Base-by-base conservation (phyloP, 1,284 basidiomycete genomes). In the Leccinum fallax region DNA sequence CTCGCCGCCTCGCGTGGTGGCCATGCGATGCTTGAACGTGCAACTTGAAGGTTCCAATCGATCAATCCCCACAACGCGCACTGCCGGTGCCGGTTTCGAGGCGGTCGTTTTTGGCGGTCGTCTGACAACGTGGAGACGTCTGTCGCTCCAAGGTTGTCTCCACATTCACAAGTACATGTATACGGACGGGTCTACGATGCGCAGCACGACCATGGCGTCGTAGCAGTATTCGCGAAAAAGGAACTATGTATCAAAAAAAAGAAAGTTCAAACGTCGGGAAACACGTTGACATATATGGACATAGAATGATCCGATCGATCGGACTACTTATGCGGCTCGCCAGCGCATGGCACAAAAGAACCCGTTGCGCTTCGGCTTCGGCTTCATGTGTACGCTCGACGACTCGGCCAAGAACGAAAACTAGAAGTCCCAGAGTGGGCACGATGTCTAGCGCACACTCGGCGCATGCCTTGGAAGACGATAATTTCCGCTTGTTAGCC, bases 401-500 rank as follows among this genome's bases (percentile, higher is more conserved):
- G 49, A 13, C 16, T 16, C 8, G 4, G 24, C 28, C 26, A 11
- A 52, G 26, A 48, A 46, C 43, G 43, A 48, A 11, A 48, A 48
- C 43, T 21, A 26, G 9, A 52, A 28, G 21, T 16, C 24, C 46
- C 19, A 48, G 46, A 21, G 46, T 21, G 46, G 43, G 43, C 19
- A 48, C 46, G 46, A 48, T 48, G 43, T 11, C 6, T 13, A 13
- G 43, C 21, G 24, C n/a, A 19, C 26, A 15, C 26, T 58, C n/a
- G 28, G 16, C 19, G 15, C 11, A 13, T 5, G 15, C 34, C 26
- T 15, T 38, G 38, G 28, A 13, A 32, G 46, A 53, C 19, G 9
- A 43, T 65, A 65, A 65, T 65, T 43, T 62, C 66, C 65, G 65
- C 46, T 51, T 10, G 24, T n/a, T 34, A 16, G 16, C 43, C 62